Evolutionary conservation across 2,329 filamentous ascomycete genomes (phyloP), one percentile per base, ranked within the genome.

Genomic region (Fusarium pseudocircinatum): DNA sequence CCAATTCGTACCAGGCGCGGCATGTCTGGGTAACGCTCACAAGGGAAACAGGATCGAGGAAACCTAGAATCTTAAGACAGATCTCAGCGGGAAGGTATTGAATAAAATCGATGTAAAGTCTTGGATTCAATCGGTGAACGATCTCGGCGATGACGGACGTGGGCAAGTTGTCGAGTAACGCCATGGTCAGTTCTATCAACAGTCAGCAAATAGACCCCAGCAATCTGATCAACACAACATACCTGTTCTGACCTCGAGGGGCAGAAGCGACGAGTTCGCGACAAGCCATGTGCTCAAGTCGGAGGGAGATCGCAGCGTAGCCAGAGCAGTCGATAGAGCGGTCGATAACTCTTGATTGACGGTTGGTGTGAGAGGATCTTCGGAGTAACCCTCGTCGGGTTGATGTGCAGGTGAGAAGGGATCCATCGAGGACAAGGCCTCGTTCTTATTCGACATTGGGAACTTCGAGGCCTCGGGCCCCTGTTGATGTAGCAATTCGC

Each of bases 91-190:
- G 96, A 2, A 99, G 89, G 77, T 94, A 91, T 72, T 90, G 86
- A 46, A 97, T 91, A 61, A 97, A 97, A 83, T 99, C 94, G 83
- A 98, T 96, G 82, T 98, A 95, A 6, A 98, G 91, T 59, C 95
- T 88, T 8, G 95, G 94, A 70, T 92, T 93, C 24, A 97, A 85
- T 72, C 92, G 89, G 61, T 95, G 90, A 52, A 97, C 94, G 60
- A 98, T 93, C 49, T 92, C 88, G 56, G 93, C 91, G 67, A 98
- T 91, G 60, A 91, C 90, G 12, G 93, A 93, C 2, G 94, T 97
- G 24, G 93, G 93, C 34, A 98, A 86, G 63, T 92, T 91, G 66
- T 92, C 89, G 62, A 98, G 87, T 30, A 97, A 88, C 50, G 90
- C 88, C 83, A 96, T 94, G 44, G 93, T 93, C 74, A 97, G 89